These are phyloP conservation scores for Protomyces lactucae-debilis DNA, from an alignment of 1,139 yeast species.

Conservation along the genomic window DNA sequence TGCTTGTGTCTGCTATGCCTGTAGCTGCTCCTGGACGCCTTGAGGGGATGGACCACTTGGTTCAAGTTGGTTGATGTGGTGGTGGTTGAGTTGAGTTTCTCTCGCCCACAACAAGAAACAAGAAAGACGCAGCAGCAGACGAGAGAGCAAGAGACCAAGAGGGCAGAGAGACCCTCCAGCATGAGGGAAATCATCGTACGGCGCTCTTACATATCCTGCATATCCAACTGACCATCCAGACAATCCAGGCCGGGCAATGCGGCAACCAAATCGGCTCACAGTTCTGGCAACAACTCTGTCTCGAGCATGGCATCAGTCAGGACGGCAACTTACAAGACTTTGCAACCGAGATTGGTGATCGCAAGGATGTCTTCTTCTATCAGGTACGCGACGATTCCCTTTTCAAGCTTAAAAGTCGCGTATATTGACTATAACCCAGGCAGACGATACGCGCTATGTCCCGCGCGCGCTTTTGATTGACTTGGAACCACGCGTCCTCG, in stretches of 20 bases:
- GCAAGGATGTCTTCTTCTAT: conserved; percentile 80
- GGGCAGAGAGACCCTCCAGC: not conserved
- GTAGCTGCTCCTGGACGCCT: not conserved
- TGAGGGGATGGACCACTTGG: too few species aligned
- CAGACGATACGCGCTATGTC: conserved; percentile 71
- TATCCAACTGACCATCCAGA: conserved; percentile 32
- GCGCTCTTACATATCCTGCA: not conserved
- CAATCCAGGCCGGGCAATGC: conserved; percentile 77
- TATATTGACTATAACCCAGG: conserved; percentile 37
- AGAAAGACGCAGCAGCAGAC: not conserved
- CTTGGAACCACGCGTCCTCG: conserved; percentile 67
- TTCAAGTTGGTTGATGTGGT: too few species aligned
- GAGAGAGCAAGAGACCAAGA: not conserved
- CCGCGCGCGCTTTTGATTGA: conserved; percentile 85
- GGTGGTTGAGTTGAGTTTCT: too few species aligned
- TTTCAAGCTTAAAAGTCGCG: not conserved
- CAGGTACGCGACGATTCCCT: conserved; percentile 31
- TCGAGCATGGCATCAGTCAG: conserved; percentile 74
- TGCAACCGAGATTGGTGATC: conserved; percentile 53
- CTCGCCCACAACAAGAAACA: too few species aligned
- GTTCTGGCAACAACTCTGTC: conserved; percentile 86
- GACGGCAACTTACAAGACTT: conserved; percentile 57
- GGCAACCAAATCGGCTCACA: conserved; percentile 94
- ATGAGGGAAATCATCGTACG: conserved; percentile 26
- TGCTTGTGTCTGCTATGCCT: not conserved